Evolutionary conservation across 257 asterid species (phyloP).

Genomic region (Paraleonurus japonicus): DNA sequence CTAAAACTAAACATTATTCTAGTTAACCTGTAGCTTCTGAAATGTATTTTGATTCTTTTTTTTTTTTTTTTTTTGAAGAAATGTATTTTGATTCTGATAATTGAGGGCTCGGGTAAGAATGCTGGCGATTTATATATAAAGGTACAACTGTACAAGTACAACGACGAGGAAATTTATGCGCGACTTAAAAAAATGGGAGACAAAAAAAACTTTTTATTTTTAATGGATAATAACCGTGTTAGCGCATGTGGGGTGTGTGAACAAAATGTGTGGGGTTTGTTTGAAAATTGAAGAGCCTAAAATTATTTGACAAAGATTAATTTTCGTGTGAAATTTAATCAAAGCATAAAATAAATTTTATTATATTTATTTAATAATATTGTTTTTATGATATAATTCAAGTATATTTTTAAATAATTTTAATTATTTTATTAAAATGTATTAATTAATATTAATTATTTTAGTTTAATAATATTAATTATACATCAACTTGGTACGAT

Average conservation of each 20-base stretch:
- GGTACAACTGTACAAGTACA: no score
- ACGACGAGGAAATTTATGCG: constrained; percentile 4
- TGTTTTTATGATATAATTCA: no score
- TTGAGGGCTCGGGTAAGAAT: neutral
- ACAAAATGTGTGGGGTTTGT: constrained; percentile 15
- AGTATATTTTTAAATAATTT: no score
- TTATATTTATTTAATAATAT: no score
- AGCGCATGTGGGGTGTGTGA: neutral
- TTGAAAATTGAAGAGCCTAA: constrained; percentile 14
- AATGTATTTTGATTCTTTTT: neutral
- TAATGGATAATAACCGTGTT: neutral
- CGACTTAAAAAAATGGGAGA: neutral
- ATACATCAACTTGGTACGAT: no score
- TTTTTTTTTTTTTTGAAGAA: no score
- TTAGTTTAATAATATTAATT: no score
- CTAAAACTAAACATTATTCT: neutral
- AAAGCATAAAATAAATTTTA: no score
- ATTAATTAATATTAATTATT: no score
- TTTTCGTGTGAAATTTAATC: no score
- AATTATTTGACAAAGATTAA: neutral
- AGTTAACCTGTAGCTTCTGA: neutral
- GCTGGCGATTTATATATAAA: neutral
- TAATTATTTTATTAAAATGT: no score
- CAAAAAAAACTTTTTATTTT: neutral
- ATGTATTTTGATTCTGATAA: neutral